These are phyloP conservation scores for Cyphellophora attinorum DNA, from an alignment of 2,329 filamentous ascomycete genomes.

Conservation along the genomic window DNA sequence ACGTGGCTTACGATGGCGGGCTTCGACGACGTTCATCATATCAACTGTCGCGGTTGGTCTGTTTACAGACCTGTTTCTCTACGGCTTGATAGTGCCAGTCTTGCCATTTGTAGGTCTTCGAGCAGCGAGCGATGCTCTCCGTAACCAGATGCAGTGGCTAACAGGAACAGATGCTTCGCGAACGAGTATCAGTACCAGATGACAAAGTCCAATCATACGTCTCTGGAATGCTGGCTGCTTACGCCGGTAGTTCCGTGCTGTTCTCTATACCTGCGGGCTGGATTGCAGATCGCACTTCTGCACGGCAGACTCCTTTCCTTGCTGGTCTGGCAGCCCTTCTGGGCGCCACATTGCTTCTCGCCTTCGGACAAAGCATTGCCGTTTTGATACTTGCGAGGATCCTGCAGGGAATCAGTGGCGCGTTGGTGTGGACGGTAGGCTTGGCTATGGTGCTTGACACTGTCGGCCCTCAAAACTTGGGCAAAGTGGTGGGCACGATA, in stretches of 20 bases:
- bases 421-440: slow-evolving; percentile 51
- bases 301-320: slow-evolving; percentile 50
- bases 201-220: slow-evolving; percentile 42
- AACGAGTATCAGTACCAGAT: slow-evolving; percentile 39
- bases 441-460: slow-evolving; percentile 51
- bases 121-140: too few species aligned
- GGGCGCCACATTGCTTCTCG: slow-evolving; percentile 46
- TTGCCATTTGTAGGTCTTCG: too few species aligned
- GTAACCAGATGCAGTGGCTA: too few species aligned
- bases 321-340: slow-evolving; percentile 44
- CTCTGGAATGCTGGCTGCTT: slow-evolving; percentile 45
- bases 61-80: slow-evolving; percentile 45
- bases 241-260: slow-evolving; percentile 43
- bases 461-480: slow-evolving; percentile 46
- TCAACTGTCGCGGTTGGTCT: slow-evolving; percentile 35
- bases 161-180: slow-evolving; percentile 45
- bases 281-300: slow-evolving; percentile 43
- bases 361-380: slow-evolving; percentile 38
- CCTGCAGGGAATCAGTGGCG: slow-evolving; percentile 48
- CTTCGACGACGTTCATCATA: slow-evolving; percentile 49
- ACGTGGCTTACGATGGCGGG: slow-evolving; percentile 41
- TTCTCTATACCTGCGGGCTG: slow-evolving; percentile 44
- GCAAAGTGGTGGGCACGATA: slow-evolving; percentile 52
- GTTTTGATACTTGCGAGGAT: slow-evolving; percentile 44
- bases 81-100: slow-evolving; percentile 49